Evolutionary conservation across 2,329 filamentous ascomycete genomes (phyloP).

Genomic region (Cephalotrichum gorgonifer): DNA sequence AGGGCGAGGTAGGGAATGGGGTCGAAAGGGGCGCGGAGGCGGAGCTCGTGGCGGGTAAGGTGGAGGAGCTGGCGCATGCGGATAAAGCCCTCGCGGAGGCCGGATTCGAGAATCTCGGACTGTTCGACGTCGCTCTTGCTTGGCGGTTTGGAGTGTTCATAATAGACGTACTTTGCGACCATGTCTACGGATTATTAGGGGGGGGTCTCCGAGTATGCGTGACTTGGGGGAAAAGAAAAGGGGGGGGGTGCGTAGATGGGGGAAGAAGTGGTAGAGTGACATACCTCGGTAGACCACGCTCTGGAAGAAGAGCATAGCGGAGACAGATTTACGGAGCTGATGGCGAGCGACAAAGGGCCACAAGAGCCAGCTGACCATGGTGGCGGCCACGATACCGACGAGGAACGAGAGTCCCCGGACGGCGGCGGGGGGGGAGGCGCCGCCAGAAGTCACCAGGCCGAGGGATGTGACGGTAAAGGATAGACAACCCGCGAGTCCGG

Average conservation of each 20-base stretch:
- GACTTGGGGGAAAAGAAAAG: background rate
- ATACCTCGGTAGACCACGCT: conserved; percentile 45
- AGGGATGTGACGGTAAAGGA: conserved; percentile 45
- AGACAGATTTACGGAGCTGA: conserved; percentile 43
- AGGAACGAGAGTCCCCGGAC: conserved; percentile 40
- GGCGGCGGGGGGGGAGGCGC: conserved; percentile 27
- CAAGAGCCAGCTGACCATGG: conserved; percentile 47
- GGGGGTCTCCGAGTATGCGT: too few species aligned
- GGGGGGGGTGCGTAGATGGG: background rate
- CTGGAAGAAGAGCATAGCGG: conserved; percentile 46
- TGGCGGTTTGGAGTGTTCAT: conserved; percentile 41
- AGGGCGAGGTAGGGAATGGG: conserved; percentile 45
- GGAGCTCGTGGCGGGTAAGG: conserved; percentile 41
- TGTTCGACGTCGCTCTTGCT: conserved; percentile 36
- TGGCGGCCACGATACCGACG: conserved; percentile 40
- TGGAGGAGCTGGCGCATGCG: conserved; percentile 38
- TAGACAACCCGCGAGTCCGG: conserved; percentile 46
- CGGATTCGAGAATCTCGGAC: conserved; percentile 48
- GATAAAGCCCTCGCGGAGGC: conserved; percentile 49
- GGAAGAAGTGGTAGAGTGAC: conserved; percentile 9
- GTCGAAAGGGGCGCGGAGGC: conserved; percentile 46
- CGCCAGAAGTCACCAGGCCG: conserved; percentile 19
- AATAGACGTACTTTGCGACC: conserved; percentile 48
- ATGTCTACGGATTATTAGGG: conserved; percentile 22
- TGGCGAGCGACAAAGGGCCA: conserved; percentile 53